phyloP scores from a whole-genome alignment of 2,329 filamentous ascomycete species.

The Ophiostoma fasciatum region DNA sequence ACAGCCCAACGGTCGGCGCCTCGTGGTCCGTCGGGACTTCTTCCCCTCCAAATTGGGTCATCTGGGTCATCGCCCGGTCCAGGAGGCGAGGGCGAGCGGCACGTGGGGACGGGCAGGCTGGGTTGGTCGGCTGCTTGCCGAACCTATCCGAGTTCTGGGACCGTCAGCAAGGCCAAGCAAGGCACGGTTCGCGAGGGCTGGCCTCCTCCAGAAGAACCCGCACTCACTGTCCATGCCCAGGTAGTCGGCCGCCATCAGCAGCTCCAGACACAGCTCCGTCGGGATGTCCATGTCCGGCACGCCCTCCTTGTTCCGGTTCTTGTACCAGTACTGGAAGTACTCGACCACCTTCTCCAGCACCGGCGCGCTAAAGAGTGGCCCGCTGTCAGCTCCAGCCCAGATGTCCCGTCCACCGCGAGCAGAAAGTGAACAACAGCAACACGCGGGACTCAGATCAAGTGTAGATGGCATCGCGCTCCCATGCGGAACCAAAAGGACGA shows the following conservation, averaged over 20 bases:
- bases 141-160: background rate
- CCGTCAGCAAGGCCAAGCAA: background rate
- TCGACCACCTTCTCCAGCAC: constrained; percentile 70
- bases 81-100: too few species aligned
- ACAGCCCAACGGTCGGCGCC: too few species aligned
- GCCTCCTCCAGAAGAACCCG: background rate
- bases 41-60: too few species aligned
- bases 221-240: constrained; percentile 49
- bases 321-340: constrained; percentile 74
- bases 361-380: constrained; percentile 43
- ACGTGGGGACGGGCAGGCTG: background rate
- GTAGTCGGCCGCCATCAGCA: constrained; percentile 65
- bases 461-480: constrained; percentile 11
- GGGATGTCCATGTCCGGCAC: constrained; percentile 72
- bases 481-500: constrained; percentile 6
- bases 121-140: background rate
- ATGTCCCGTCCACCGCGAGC: too few species aligned
- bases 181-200: background rate
- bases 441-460: constrained; percentile 18
- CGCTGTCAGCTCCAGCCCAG: background rate
- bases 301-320: constrained; percentile 52
- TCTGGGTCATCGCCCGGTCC: too few species aligned
- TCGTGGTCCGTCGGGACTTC: too few species aligned
- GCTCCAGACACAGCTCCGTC: constrained; percentile 61
- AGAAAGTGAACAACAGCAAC: too few species aligned